Evolutionary conservation across 2,329 filamentous ascomycete genomes (phyloP).

Genomic region (Claviceps citrina): DNA sequence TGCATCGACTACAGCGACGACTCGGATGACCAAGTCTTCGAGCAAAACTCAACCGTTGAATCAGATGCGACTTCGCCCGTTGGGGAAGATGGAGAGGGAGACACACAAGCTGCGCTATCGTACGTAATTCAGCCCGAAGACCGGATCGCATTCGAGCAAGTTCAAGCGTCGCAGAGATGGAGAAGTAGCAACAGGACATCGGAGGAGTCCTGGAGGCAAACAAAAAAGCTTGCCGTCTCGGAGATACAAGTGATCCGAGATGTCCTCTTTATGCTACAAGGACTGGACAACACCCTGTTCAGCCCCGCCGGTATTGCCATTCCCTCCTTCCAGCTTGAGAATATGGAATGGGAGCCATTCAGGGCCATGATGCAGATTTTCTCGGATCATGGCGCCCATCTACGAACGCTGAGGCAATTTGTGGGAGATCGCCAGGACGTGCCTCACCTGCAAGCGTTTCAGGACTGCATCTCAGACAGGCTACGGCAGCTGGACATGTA

Average conservation of each 20-base stretch:
- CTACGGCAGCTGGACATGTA: constrained; percentile 42
- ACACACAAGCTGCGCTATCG: constrained; percentile 14
- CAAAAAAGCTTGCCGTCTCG: constrained; percentile 35
- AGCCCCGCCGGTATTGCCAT: constrained; percentile 24
- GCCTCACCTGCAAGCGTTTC: constrained; percentile 56
- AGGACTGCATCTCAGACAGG: constrained; percentile 42
- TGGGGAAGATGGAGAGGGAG: constrained; percentile 15
- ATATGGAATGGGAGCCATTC: constrained; percentile 35
- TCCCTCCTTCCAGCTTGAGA: constrained; percentile 29
- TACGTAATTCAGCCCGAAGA: constrained; percentile 23
- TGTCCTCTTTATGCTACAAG: constrained; percentile 70
- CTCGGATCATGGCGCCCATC: constrained; percentile 29
- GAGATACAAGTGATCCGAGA: constrained; percentile 66
- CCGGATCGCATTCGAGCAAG: constrained; percentile 15
- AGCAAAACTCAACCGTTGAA: constrained; percentile 21
- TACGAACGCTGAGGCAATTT: constrained; percentile 32
- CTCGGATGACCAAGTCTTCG: constrained; percentile 36
- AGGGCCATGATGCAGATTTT: constrained; percentile 31
- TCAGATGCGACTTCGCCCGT: constrained; percentile 20
- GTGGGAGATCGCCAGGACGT: constrained; percentile 28
- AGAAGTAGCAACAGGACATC: constrained; percentile 17
- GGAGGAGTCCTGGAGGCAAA: constrained; percentile 17
- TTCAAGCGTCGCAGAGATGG: constrained; percentile 22
- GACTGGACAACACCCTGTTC: constrained; percentile 62
- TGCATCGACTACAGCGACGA: constrained; percentile 53